phyloP scores from a whole-genome alignment of 768 basidiomycete genomes.

The Rossbeevera mucosa region DNA sequence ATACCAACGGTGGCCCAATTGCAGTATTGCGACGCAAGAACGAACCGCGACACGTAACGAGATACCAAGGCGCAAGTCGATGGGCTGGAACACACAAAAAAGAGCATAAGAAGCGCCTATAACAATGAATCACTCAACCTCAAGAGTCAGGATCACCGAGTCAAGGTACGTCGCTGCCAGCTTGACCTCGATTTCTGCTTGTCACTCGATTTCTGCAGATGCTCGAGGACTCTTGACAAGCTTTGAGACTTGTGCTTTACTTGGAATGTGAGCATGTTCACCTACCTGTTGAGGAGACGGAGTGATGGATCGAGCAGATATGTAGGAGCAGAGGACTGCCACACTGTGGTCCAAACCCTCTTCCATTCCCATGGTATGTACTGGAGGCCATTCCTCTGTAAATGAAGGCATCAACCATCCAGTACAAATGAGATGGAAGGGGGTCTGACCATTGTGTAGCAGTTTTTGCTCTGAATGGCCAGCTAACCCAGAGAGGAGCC shows the following conservation, averaged over 20 bases:
- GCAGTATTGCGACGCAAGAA: background rate
- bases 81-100: background rate
- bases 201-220: background rate
- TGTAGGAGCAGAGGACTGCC: constrained; percentile 6
- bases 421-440: constrained; percentile 27
- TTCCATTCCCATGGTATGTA: constrained; percentile 51
- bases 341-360: constrained; percentile 31
- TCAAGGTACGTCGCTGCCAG: background rate
- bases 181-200: background rate
- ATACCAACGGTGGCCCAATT: background rate
- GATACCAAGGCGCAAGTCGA: background rate
- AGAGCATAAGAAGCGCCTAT: background rate
- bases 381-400: constrained; percentile 24
- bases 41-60: background rate
- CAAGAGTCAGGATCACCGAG: background rate
- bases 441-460: constrained; percentile 28
- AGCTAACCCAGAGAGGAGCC: background rate
- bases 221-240: background rate
- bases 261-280: constrained; percentile 1
- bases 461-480: constrained; percentile 11
- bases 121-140: background rate
- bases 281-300: background rate
- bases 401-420: constrained; percentile 25
- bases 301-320: constrained; percentile 1
- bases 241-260: background rate